Percentiles rank a stretch among this genome's conserved stretches.
Evolutionary conservation across 169 alveolate genomes (phyloP).

Genomic region (Eimeria necatrix): DNA sequence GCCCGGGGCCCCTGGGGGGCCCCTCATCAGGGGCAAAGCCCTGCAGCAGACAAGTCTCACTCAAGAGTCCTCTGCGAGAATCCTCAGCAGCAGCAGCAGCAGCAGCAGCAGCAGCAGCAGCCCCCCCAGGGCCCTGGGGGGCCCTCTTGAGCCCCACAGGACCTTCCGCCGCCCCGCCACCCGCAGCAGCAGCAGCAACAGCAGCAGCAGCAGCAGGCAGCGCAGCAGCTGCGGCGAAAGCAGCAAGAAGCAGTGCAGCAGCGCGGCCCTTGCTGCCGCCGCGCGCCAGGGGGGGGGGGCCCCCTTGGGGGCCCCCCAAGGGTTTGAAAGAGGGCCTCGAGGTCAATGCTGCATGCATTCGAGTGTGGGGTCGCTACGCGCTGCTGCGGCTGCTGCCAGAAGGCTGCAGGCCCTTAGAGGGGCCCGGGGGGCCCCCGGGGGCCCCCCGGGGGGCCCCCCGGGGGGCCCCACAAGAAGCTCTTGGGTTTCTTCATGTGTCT

Average conservation of each 20-base stretch:
- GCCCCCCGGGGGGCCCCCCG: conserved; percentile 15
- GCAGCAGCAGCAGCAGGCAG: no score
- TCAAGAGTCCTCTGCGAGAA: no score
- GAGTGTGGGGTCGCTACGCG: conserved; percentile 33
- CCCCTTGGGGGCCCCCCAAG: background rate
- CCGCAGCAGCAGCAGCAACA: background rate
- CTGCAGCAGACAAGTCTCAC: no score
- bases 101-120: conserved; percentile 18
- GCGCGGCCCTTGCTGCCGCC: background rate
- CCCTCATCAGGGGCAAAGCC: background rate
- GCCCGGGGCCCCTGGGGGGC: background rate
- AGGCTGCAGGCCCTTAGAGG: background rate
- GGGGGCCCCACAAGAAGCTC: background rate
- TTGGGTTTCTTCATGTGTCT: conserved; percentile 46
- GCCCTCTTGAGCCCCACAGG: background rate
- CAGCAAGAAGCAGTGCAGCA: conserved; percentile 1
- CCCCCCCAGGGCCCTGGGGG: background rate
- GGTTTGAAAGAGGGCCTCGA: conserved; percentile 14
- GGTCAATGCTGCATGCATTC: conserved; percentile 8
- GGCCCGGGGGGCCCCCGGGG: conserved; percentile 16
- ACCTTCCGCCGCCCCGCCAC: background rate
- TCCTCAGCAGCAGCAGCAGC: background rate
- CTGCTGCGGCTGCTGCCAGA: conserved; percentile 54
- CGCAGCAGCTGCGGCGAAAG: background rate
- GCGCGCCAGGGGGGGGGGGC: background rate